Evolutionary conservation across 164 flowering plant genomes (phyloP).

Genomic region (Umbilicus rupestris): DNA sequence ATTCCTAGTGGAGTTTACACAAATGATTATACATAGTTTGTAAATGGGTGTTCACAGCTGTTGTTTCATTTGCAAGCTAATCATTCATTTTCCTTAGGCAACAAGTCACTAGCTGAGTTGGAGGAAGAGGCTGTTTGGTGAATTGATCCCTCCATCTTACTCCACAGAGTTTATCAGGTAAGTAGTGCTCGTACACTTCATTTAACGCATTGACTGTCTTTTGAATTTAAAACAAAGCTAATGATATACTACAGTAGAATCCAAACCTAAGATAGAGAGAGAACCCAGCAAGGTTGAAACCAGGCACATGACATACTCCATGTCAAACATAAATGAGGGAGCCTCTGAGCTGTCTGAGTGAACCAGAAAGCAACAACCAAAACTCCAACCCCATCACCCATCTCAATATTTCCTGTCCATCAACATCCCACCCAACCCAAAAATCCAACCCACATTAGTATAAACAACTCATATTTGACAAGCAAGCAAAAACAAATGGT

Average conservation of each 20-base stretch:
- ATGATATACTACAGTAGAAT: background rate
- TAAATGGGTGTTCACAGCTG: too few species aligned
- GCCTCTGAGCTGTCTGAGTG: background rate
- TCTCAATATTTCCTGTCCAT: background rate
- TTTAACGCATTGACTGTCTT: background rate
- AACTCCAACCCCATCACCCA: background rate
- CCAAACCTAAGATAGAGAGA: background rate
- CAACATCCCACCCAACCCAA: too few species aligned
- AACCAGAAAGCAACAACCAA: background rate
- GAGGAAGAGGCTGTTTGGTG: background rate
- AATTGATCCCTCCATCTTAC: background rate
- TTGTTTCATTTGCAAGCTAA: background rate
- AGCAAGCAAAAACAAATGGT: background rate
- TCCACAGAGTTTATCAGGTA: background rate
- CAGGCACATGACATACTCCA: background rate
- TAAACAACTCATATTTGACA: background rate
- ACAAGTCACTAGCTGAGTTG: background rate
- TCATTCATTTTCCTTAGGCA: background rate
- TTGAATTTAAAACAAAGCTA: background rate
- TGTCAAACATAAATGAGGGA: background rate
- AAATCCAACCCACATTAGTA: too few species aligned
- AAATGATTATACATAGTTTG: background rate
- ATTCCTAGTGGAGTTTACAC: too few species aligned
- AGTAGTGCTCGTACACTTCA: background rate
- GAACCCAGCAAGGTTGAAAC: background rate